Percentiles rank a stretch among this genome's conserved stretches.
Evolutionary conservation across 164 flowering plant genomes (phyloP).

Genomic region (Magnolia changhungtana): DNA sequence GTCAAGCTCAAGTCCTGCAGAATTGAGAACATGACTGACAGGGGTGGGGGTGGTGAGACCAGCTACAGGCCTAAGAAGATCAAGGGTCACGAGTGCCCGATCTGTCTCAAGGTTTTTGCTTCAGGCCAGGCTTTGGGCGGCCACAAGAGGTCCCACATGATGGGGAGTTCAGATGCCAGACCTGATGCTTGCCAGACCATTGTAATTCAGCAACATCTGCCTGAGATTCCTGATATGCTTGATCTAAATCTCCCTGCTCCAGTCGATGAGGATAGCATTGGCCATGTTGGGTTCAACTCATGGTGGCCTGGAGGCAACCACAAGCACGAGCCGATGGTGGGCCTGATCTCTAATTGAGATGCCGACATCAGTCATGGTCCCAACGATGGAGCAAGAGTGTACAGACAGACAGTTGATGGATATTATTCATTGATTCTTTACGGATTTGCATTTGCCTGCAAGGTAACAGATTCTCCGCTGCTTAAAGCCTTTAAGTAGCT

Average conservation of each 20-base stretch:
- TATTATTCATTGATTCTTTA: slow-evolving; percentile 32
- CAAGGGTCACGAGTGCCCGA: slow-evolving; percentile 54
- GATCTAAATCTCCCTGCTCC: slow-evolving; percentile 77
- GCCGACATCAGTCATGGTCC: background rate
- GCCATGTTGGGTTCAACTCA: slow-evolving; percentile 21
- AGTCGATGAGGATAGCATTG: slow-evolving; percentile 37
- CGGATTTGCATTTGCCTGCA: slow-evolving; percentile 14
- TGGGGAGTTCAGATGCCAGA: slow-evolving; percentile 29
- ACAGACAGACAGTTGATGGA: slow-evolving; percentile 20
- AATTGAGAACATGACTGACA: slow-evolving; percentile 1
- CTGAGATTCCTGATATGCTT: slow-evolving; percentile 32
- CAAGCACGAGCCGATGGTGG: slow-evolving; percentile 32
- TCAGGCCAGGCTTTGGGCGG: slow-evolving; percentile 84
- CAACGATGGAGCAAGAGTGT: slow-evolving; percentile 27
- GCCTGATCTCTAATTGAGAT: slow-evolving; percentile 21
- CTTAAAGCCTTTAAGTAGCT: slow-evolving; percentile 10
- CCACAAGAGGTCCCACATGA: slow-evolving; percentile 64
- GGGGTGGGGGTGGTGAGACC: slow-evolving; percentile 17
- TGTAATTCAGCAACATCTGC: slow-evolving; percentile 27
- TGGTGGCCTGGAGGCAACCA: slow-evolving; percentile 31
- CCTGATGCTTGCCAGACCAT: slow-evolving; percentile 14
- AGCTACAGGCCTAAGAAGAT: slow-evolving; percentile 31
- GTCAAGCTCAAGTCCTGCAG: slow-evolving; percentile 21
- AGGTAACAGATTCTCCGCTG: slow-evolving; percentile 4
- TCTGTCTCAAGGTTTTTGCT: slow-evolving; percentile 53